Evolutionary conservation across 805 yeast species (phyloP), one percentile per base, ranked within the genome.

Genomic region (Zygosaccharomyces gambellarensis): DNA sequence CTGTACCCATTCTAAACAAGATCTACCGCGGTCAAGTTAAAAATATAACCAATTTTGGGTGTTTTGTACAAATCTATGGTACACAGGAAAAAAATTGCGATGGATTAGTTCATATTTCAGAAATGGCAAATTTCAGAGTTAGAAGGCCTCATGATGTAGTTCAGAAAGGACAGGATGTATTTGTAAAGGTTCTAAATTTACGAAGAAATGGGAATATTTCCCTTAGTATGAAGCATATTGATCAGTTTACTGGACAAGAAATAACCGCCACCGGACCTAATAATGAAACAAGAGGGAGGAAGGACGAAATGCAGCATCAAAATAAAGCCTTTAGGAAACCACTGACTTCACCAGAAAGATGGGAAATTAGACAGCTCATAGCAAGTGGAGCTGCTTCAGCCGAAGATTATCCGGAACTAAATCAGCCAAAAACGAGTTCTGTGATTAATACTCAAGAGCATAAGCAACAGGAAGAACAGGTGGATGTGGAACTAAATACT

Each of bases 311-410:
- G 21, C 25, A 17, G 19, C n/a, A 36, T 17, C 32, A 27, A 10
- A 22, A 25, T 17, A 39, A 25, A 45, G 57, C 42, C 39, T 54
- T 49, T 6, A 71, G 67, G 52, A 69, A 74, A 52, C 74, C 87
- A 46, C 64, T 84, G 31, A 84, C 95, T 0, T 85, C 95, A 0
- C 95, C 95, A 0, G 98, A 90, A 66, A 69, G 89, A 48, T 90
- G 97, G 96, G 97, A 92, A 62, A 75, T 87, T 45, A 74, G 86
- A 30, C 97, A 90, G 62, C 69, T 90, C 40, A 86, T 85, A 23
- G 83, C 92, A 0, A 79, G 92, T 4, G 95, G 95, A 2, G 90
- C 80, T 0, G 79, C 81, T 0, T 73, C 81, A 4, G 78, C 84
- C 1, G 74, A 79, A 2, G 90, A 84, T 53, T 82, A 82, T 60